Conservation (phyloP, 176 grass and related monocot species). For the Aegilops umbellulata region DNA sequence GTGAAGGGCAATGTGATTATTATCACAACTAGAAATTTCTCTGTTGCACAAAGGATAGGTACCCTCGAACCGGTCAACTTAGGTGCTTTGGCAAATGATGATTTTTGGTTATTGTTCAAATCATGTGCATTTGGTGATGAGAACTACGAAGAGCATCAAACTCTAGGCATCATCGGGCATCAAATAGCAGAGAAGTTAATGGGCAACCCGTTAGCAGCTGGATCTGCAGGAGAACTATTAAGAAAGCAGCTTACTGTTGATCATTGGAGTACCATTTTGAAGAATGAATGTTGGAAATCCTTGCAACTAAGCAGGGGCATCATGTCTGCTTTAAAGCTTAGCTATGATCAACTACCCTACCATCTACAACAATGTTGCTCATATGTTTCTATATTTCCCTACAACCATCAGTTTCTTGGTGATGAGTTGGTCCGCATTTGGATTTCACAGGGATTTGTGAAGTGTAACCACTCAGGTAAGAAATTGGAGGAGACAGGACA, state of each 20-base stretch:
- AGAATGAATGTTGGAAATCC: conserved; percentile 40
- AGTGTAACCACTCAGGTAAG: not conserved
- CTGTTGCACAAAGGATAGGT: conserved; percentile 19
- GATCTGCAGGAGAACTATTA: conserved; percentile 12
- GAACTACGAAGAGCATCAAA: not conserved
- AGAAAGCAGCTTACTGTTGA: not conserved
- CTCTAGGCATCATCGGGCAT: not conserved
- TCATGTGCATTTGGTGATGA: conserved; percentile 41
- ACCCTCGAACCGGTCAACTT: not conserved
- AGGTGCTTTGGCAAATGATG: not conserved
- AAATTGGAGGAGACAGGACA: conserved; percentile 38
- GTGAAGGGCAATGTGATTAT: conserved; percentile 4
- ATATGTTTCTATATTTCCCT: conserved; percentile 13
- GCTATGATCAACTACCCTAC: conserved; percentile 24
- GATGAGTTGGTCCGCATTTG: conserved; percentile 14
- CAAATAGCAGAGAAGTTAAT: conserved; percentile 19
- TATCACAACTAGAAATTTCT: conserved; percentile 19
- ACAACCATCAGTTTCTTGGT: not conserved
- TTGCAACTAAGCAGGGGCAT: not conserved
- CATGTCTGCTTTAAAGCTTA: conserved; percentile 31
- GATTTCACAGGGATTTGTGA: conserved; percentile 62
- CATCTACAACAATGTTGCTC: conserved; percentile 24
- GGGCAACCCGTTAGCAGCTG: conserved; percentile 34
- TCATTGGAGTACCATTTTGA: conserved; percentile 31
- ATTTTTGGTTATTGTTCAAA: conserved; percentile 30